A percentile compares a stretch with the other conserved stretches of the same genome.
phyloP scores from a whole-genome alignment of 208 protist genomes.

The Trypanosoma congolense region DNA sequence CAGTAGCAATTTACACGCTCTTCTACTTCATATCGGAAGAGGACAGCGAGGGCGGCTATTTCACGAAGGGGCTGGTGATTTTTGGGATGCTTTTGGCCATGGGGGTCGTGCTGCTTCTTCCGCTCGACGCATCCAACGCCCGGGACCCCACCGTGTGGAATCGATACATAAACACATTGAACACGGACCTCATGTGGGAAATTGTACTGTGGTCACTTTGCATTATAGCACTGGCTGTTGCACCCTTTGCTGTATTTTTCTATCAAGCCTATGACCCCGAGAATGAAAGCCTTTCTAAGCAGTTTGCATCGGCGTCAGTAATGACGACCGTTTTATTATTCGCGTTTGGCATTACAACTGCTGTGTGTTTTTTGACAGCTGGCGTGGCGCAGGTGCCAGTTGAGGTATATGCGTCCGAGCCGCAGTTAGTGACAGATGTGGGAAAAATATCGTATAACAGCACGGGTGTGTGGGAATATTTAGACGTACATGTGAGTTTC shows the following conservation, averaged over 20 bases:
- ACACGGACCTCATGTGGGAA: slow-evolving; percentile 85
- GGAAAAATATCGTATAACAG: slow-evolving; percentile 15
- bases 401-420: slow-evolving; percentile 27
- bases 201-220: slow-evolving; percentile 79
- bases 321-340: slow-evolving; percentile 41
- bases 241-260: slow-evolving; percentile 91
- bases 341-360: slow-evolving; percentile 51
- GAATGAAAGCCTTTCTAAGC: slow-evolving; percentile 40
- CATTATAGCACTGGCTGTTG: slow-evolving; percentile 67
- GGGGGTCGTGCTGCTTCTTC: slow-evolving; percentile 52
- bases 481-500: slow-evolving; percentile 50
- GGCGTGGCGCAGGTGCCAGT: slow-evolving; percentile 44
- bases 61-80: slow-evolving; percentile 65
- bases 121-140: slow-evolving; percentile 75
- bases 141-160: slow-evolving; percentile 52
- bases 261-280: slow-evolving; percentile 92
- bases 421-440: slow-evolving; percentile 27
- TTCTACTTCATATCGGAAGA: slow-evolving; percentile 75
- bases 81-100: slow-evolving; percentile 60
- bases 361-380: slow-evolving; percentile 45
- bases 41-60: slow-evolving; percentile 40
- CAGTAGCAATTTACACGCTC: slow-evolving; percentile 49
- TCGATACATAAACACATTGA: slow-evolving; percentile 61
- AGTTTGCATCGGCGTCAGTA: slow-evolving; percentile 29
- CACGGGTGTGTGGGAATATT: slow-evolving; percentile 12